phyloP scores from a whole-genome alignment of 1,284 basidiomycete species.

The Boletus coffeatus region DNA sequence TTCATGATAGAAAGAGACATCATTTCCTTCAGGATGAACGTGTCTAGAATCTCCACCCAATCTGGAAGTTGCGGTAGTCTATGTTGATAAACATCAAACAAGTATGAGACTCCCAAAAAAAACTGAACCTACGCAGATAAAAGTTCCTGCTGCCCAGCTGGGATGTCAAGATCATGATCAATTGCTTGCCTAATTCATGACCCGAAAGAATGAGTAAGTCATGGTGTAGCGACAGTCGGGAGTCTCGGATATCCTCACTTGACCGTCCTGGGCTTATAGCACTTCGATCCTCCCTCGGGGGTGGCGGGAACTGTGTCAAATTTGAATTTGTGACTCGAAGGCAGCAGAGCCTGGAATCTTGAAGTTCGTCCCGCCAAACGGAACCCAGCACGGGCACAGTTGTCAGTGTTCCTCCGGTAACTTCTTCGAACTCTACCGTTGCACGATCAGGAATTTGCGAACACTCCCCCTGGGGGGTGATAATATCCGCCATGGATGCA shows the following conservation, averaged over 20 bases:
- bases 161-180: not conserved
- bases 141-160: conserved; percentile 13
- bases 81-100: not conserved
- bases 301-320: conserved; percentile 6
- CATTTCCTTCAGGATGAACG: conserved; percentile 20
- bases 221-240: not conserved
- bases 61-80: conserved; percentile 5
- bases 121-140: conserved; percentile 10
- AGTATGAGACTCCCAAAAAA: not conserved
- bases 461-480: not conserved
- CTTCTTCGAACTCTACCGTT: not conserved
- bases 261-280: conserved; percentile 7
- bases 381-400: not conserved
- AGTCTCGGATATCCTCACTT: conserved; percentile 1
- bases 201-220: not conserved
- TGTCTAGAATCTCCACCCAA: conserved; percentile 7
- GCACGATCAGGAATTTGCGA: not conserved
- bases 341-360: not conserved
- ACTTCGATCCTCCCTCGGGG: conserved; percentile 14
- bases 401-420: not conserved
- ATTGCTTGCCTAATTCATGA: not conserved
- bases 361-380: conserved; percentile 2
- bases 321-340: not conserved
- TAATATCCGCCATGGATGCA: not conserved
- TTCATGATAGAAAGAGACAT: conserved; percentile 10